phyloP scores from a whole-genome alignment of 176 grass and related monocot genomes.

The Rhynchospora tenuis region DNA sequence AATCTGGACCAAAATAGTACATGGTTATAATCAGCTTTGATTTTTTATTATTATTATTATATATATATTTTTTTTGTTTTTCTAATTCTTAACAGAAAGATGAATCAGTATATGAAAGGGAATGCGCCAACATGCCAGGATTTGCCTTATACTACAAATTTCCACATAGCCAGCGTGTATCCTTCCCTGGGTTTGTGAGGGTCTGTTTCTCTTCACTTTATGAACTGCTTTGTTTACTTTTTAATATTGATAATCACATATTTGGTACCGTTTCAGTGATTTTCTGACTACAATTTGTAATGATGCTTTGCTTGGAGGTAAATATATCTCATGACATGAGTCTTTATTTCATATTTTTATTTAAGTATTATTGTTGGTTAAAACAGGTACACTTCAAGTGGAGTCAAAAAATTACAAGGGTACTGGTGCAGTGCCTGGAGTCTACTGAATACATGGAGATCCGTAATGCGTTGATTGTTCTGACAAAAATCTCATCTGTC shows the following conservation, averaged over 20 bases:
- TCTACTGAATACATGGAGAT: slow-evolving; percentile 99
- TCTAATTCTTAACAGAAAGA: slow-evolving; percentile 59
- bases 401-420: slow-evolving; percentile 84
- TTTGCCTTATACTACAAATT: slow-evolving; percentile 81
- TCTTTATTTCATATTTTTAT: slow-evolving; percentile 5
- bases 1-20: not conserved
- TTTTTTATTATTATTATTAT: slow-evolving; percentile 7
- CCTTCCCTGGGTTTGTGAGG: slow-evolving; percentile 73
- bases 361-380: slow-evolving; percentile 28
- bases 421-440: slow-evolving; percentile 90
- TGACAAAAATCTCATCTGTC: slow-evolving; percentile 85
- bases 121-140: slow-evolving; percentile 95
- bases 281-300: not conserved
- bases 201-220: slow-evolving; percentile 42
- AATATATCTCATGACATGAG: not conserved
- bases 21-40: not conserved
- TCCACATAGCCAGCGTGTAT: slow-evolving; percentile 83
- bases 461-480: slow-evolving; percentile 86
- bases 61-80: slow-evolving; percentile 11
- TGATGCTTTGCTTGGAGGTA: not conserved
- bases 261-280: slow-evolving; percentile 8
- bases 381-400: slow-evolving; percentile 84
- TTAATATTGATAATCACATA: not conserved
- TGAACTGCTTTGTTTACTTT: slow-evolving; percentile 19
- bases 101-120: slow-evolving; percentile 93